Evolutionary conservation across 306 rosid species (phyloP), one percentile per base, ranked within the genome.

Genomic region (Citrullus amarus): DNA sequence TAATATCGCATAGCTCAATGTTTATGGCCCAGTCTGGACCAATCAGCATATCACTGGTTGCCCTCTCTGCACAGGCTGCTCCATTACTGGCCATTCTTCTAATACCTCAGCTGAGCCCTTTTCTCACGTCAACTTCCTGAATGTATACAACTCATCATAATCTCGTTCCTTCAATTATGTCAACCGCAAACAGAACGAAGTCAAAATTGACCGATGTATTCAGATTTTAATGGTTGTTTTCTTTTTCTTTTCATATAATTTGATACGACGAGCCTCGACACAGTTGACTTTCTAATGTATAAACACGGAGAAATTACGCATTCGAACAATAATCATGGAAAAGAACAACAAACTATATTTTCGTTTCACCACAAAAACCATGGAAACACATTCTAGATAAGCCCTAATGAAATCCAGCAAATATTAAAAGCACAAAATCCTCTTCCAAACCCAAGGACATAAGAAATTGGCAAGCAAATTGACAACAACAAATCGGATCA

Each of bases 11-110:
- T 63, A 96, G 78, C 83, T 96, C 99, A 16, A 96, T 88, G 84
- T 96, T 96, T 69, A 96, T 79, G 41, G 98, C 98, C 99, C 98
- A 96, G 83, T 96, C 98, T 1, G 99, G 98, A 80, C 97, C 96
- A 41, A 88, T 91, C 85, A 96, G 88, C 97, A 93, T 86, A 80
- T 96, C 99, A 83, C 91, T 96, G 1, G 98, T 96, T 46, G 98
- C 98, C 88, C 96, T 96, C 86, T 96, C 97, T 12, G 93, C 97
- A 78, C 89, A 92, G 30, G 97, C 86, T 51, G 91, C 93, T 15
- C 93, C 98, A 79, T 87, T 84, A 79, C 85, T 86, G 76, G 97
- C 91, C 99, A 92, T 96, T 81, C 76, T 25, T 43, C 8, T 28
- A 50, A 17, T 36, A 51, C 78, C 78, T 73, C 60, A 73, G 16